Base-by-base conservation (phyloP, 2,329 filamentous ascomycete genomes). In the Penicillium sp. region DNA sequence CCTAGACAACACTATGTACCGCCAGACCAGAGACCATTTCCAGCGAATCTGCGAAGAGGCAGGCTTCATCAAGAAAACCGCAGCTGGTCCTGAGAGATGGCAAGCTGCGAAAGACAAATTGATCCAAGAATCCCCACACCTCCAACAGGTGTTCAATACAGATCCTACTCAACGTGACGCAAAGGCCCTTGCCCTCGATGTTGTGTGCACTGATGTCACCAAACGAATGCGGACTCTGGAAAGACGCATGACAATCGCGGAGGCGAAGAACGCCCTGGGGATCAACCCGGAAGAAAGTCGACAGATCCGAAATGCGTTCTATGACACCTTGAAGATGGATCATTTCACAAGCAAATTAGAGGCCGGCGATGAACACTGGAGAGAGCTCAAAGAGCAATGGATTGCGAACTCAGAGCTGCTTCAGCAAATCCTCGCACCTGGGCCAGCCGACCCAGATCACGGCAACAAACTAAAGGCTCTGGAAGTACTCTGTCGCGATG, bases 171-270 rank as follows among this genome's bases (percentile, higher is more conserved):
- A 86, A 23, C 72, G 83, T 16, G 85, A 88, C 43, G 78, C 81
- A 41, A 89, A 87, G 69, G 81, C 81, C 38, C 78, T 91, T 45
- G 89, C 90, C 0, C 77, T 95, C 5, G 90, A 95, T 70, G 83
- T 91, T 45, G 87, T 95, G 25, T 92, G 89, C 68, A 88, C 85
- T 29, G 90, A 93, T 74, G 88, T 93, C 31, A 92, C 89, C 1
- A 94, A 94, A 74, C 81, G 88, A 21, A 87, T 92, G 79, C 84
- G 90, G 66, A 84, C 78, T 13, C 70, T 85, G 56, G 83, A 86
- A 48, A 81, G 79, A 34, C 80, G 83, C n/a, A 86, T 93, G 82
- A 87, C 85, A 0, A 83, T 93, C 44, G 82, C 85, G 1, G 87
- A 92, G 57, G 89, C 89, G 5, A 92, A 91, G 71, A 89, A 88